Evolutionary conservation across 1,284 basidiomycete species (phyloP).

Genomic region (Dichomitus squalens): DNA sequence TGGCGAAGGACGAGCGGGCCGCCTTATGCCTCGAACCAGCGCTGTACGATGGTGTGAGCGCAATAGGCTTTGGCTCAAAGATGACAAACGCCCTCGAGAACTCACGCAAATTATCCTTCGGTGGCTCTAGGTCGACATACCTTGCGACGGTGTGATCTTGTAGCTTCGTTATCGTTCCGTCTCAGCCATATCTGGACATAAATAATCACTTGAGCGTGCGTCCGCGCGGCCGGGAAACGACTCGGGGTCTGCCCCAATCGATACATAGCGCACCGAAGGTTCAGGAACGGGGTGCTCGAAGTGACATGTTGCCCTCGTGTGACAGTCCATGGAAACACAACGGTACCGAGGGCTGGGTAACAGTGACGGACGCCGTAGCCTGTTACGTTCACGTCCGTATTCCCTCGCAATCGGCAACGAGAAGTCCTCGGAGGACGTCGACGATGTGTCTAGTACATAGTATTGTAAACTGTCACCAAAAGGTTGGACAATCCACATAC

Average conservation of each 20-base stretch:
- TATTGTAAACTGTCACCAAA: background rate
- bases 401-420: conserved; percentile 2
- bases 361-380: conserved; percentile 1
- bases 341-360: conserved; percentile 3
- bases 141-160: background rate
- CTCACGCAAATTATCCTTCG: background rate
- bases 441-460: background rate
- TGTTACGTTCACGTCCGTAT: background rate
- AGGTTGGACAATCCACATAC: background rate
- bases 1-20: background rate
- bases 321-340: conserved; percentile 1
- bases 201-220: background rate
- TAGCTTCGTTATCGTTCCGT: background rate
- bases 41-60: background rate
- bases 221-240: background rate
- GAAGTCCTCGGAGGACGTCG: background rate
- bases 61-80: background rate
- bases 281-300: background rate
- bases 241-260: background rate
- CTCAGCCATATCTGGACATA: background rate
- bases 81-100: background rate
- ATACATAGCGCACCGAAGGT: background rate
- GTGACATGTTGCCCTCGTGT: conserved; percentile 5
- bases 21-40: background rate
- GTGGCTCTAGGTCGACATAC: background rate